Evolutionary conservation across 1,284 basidiomycete species (phyloP).

Genomic region (Tilletia setariae): DNA sequence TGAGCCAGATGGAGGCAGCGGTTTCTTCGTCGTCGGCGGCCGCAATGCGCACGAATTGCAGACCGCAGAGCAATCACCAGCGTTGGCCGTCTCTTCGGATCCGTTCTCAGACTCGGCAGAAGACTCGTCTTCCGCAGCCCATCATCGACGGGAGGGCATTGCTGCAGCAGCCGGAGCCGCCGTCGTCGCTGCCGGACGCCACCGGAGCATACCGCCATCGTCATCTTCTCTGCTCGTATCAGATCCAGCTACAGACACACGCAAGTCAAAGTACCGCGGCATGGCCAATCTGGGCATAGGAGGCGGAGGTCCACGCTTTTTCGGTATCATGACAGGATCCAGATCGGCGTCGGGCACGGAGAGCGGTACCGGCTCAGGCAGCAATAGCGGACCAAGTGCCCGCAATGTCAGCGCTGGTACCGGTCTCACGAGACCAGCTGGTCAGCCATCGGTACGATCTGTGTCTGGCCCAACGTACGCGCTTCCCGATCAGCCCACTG

Average conservation of each 20-base stretch:
- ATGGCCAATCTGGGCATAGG: conserved; percentile 14
- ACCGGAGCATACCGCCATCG: background rate
- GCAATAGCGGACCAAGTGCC: conserved; percentile 13
- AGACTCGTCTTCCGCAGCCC: background rate
- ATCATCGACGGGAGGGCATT: background rate
- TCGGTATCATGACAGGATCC: background rate
- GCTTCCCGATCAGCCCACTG: too few species aligned
- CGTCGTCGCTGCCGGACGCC: conserved; percentile 1
- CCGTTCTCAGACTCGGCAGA: background rate
- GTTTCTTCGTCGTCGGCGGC: conserved; percentile 12
- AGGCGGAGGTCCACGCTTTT: background rate
- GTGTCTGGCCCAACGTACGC: background rate
- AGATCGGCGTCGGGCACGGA: conserved; percentile 1
- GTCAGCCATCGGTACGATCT: conserved; percentile 7
- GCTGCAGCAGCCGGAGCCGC: conserved; percentile 9
- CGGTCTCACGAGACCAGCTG: background rate
- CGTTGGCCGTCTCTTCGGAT: background rate
- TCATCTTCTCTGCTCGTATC: background rate
- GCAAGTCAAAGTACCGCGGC: background rate
- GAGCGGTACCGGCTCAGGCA: conserved; percentile 6
- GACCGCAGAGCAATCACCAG: background rate
- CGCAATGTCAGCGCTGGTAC: background rate
- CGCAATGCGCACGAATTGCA: background rate
- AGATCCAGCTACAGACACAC: background rate
- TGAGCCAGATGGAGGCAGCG: conserved; percentile 2